Evolutionary conservation across 2,329 filamentous ascomycete genomes (phyloP).

Genomic region (Aspergillus sp.): DNA sequence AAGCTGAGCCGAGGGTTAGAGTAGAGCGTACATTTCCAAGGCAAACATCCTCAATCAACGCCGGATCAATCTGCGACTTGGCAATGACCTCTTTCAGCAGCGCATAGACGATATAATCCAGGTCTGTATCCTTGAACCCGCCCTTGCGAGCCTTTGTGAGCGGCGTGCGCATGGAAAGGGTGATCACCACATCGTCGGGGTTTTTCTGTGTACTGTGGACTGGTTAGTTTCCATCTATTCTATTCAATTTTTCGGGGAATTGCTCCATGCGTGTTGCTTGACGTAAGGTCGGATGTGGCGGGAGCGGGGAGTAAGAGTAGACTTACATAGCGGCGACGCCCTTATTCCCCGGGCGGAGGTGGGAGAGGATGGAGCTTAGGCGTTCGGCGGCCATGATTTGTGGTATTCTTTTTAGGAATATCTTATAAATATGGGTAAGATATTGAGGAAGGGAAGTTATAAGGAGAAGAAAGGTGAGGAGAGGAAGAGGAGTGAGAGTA

Average conservation of each 20-base stretch:
- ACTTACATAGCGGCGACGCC: constrained; percentile 76
- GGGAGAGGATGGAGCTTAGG: constrained; percentile 82
- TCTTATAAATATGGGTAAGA: neutral
- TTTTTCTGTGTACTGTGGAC: constrained; percentile 76
- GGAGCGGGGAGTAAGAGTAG: neutral
- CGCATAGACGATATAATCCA: constrained; percentile 84
- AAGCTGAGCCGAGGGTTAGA: neutral
- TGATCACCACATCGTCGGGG: constrained; percentile 95
- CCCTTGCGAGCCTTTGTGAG: constrained; percentile 87
- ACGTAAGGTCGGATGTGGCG: too few relatives aligned
- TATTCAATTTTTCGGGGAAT: too few relatives aligned
- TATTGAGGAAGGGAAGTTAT: neutral
- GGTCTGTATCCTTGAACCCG: constrained; percentile 87
- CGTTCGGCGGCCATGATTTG: constrained; percentile 73
- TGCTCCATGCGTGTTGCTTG: too few relatives aligned
- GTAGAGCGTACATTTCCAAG: constrained; percentile 73
- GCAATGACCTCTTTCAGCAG: constrained; percentile 74
- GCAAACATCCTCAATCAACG: constrained; percentile 83
- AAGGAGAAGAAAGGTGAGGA: neutral
- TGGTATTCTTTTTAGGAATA: neutral
- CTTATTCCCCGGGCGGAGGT: constrained; percentile 67
- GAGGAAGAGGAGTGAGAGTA: neutral
- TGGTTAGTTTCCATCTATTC: too few relatives aligned
- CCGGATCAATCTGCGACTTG: constrained; percentile 74
- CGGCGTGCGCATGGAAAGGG: constrained; percentile 83